phyloP scores from a whole-genome alignment of 1,284 basidiomycete genomes.

The Papiliotrema laurentii region DNA sequence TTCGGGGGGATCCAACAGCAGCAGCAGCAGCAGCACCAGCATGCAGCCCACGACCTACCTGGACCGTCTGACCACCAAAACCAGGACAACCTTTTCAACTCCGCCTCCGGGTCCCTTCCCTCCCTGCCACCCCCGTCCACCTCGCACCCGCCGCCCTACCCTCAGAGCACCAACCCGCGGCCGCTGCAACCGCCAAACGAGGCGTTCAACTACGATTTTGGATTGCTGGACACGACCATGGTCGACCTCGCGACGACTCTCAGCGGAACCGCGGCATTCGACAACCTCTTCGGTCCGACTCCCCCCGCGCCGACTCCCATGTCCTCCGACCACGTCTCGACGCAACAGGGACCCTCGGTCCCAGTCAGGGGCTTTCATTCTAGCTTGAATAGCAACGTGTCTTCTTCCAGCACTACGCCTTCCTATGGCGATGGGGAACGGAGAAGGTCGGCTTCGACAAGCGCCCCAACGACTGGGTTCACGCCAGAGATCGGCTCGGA shows the following conservation, averaged over 20 bases:
- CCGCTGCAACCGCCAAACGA: slow-evolving; percentile 10
- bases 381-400: too few relatives aligned
- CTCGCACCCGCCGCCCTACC: neutral
- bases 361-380: too few relatives aligned
- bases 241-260: slow-evolving; percentile 6
- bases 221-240: slow-evolving; percentile 9
- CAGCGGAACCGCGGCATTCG: neutral
- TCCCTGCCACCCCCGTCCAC: neutral
- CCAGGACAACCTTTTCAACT: neutral
- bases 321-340: neutral
- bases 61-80: too few relatives aligned
- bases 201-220: slow-evolving; percentile 11
- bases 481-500: too few relatives aligned
- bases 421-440: too few relatives aligned
- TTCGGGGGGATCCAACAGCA: too few relatives aligned
- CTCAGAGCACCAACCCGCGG: slow-evolving; percentile 15
- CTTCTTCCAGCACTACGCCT: too few relatives aligned
- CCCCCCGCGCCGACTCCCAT: neutral
- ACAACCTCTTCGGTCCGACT: neutral
- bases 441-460: too few relatives aligned
- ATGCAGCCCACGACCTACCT: too few relatives aligned
- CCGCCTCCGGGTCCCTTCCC: neutral
- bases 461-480: too few relatives aligned
- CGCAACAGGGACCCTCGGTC: too few relatives aligned
- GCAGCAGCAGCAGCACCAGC: too few relatives aligned